Percentiles rank a stretch among this genome's conserved stretches.
These are phyloP conservation scores for Cladosporium sp. DNA, from an alignment of 2,329 filamentous ascomycete species.

Conservation along the genomic window DNA sequence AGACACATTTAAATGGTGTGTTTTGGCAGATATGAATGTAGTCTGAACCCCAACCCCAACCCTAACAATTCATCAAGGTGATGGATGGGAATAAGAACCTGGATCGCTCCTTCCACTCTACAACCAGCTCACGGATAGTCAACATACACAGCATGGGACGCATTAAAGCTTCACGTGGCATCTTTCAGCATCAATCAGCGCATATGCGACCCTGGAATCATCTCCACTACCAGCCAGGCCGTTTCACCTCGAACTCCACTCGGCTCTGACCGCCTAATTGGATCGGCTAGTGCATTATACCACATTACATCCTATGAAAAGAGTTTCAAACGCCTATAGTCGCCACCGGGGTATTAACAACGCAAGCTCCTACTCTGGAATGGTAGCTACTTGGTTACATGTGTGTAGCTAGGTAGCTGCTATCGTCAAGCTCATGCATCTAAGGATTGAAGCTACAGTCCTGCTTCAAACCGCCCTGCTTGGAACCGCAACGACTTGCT, in stretches of 20 bases:
- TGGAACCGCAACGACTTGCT: neutral
- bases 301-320: neutral
- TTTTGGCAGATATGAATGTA: too few relatives aligned
- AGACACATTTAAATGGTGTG: too few relatives aligned
- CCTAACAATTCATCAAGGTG: accelerated
- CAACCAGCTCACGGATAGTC: neutral
- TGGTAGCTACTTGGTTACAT: neutral
- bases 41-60: neutral
- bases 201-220: neutral
- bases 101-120: neutral
- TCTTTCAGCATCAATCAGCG: neutral
- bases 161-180: neutral
- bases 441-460: neutral
- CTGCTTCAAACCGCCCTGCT: neutral
- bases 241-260: neutral
- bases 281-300: neutral
- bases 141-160: too few relatives aligned
- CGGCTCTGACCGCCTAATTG: neutral
- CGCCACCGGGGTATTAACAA: neutral
- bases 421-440: neutral
- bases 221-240: neutral
- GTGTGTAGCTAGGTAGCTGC: neutral
- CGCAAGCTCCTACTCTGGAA: neutral
- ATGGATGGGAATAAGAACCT: neutral
- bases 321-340: neutral